Evolutionary conservation across 75 land plant species (phyloP).

Genomic region (Pinus albicaulis): DNA sequence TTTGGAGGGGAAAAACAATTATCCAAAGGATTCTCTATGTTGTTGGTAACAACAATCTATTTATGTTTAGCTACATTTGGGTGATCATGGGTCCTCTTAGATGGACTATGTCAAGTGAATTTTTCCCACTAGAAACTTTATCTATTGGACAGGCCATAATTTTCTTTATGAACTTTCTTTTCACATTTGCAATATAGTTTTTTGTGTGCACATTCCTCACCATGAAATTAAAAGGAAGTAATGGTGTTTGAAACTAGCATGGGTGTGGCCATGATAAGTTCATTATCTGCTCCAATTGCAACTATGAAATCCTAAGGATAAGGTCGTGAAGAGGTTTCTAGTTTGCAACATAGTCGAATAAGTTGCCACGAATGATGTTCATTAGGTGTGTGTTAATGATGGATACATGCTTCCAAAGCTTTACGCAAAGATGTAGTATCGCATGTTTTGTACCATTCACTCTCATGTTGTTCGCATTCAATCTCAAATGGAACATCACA

Average conservation of each 20-base stretch:
- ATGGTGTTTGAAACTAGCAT: conserved; percentile 81
- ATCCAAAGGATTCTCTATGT: too few species aligned
- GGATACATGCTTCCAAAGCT: conserved; percentile 53
- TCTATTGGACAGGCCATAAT: too few species aligned
- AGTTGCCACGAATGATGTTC: conserved; percentile 77
- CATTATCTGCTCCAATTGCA: conserved; percentile 77
- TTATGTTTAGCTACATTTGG: too few species aligned
- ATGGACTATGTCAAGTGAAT: too few species aligned
- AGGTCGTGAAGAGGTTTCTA: conserved; percentile 55
- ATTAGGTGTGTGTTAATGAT: conserved; percentile 25
- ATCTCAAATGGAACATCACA: conserved; percentile 36
- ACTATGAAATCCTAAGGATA: conserved; percentile 74
- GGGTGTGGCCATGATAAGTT: conserved; percentile 82
- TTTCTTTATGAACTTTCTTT: too few species aligned
- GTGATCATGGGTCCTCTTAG: too few species aligned
- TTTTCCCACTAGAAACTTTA: too few species aligned
- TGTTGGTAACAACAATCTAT: too few species aligned
- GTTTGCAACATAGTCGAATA: conserved; percentile 42
- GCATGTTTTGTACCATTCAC: conserved; percentile 61
- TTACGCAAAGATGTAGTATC: conserved; percentile 67
- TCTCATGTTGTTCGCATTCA: conserved; percentile 61
- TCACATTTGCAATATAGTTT: too few species aligned
- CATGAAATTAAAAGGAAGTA: conserved; percentile 78
- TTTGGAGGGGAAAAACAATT: too few species aligned
- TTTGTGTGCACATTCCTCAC: too few species aligned